Percentiles rank a stretch among this genome's conserved stretches.
These are phyloP conservation scores for Blastomyces percursus DNA, from an alignment of 2,329 filamentous ascomycete species.

Conservation along the genomic window DNA sequence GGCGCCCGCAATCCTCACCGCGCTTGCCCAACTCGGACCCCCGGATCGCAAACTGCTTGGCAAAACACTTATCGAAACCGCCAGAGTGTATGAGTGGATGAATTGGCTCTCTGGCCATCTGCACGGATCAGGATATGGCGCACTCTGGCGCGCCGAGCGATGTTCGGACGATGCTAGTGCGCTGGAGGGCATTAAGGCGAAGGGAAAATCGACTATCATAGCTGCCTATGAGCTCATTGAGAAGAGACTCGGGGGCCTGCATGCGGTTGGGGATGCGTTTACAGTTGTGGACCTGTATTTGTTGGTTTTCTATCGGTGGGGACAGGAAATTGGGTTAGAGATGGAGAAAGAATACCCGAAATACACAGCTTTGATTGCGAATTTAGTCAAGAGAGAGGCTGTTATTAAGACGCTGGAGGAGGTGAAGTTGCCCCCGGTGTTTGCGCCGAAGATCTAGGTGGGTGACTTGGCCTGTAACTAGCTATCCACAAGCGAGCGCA, in stretches of 20 bases:
- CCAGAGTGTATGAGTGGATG: conserved; percentile 28
- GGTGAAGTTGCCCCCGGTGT: not conserved
- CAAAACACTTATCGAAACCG: conserved; percentile 19
- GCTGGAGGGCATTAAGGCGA: conserved; percentile 15
- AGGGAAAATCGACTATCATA: conserved; percentile 16
- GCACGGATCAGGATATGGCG: conserved; percentile 22
- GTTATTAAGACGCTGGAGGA: conserved; percentile 1
- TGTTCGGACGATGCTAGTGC: conserved; percentile 18
- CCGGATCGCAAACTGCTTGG: conserved; percentile 21
- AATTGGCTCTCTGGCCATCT: conserved; percentile 26
- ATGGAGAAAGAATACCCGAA: conserved; percentile 18
- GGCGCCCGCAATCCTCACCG: conserved; percentile 23
- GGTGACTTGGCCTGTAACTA: not conserved
- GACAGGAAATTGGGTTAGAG: conserved; percentile 10
- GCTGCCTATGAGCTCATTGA: conserved; percentile 20
- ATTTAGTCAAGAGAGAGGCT: not conserved
- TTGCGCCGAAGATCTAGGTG: not conserved
- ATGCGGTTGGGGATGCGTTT: conserved; percentile 17
- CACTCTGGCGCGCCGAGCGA: conserved; percentile 18
- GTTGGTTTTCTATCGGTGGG: conserved; percentile 27
- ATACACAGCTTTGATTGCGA: not conserved
- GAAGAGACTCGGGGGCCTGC: conserved; percentile 13
- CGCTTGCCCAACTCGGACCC: conserved; percentile 23
- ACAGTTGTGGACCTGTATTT: conserved; percentile 29
- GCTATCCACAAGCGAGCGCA: no score